Evolutionary conservation across 306 rosid genomes (phyloP).

Genomic region (Medicago arabica): DNA sequence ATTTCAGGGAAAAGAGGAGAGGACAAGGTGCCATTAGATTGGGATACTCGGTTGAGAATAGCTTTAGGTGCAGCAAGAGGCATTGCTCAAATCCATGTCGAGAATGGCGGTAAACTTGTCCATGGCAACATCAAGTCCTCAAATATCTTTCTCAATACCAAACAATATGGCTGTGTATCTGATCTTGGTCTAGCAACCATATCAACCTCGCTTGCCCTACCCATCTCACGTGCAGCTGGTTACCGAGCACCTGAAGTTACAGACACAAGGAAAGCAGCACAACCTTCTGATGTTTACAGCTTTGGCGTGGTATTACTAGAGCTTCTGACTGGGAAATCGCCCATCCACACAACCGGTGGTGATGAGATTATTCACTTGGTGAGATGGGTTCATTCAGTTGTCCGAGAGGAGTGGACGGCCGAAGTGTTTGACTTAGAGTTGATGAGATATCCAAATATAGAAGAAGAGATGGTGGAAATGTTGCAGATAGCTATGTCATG

Average conservation of each 20-base stretch:
- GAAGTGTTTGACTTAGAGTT: conserved; percentile 92
- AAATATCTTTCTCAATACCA: conserved; percentile 71
- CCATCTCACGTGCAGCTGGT: conserved; percentile 89
- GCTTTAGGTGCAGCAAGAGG: conserved; percentile 93
- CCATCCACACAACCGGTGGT: conserved; percentile 82
- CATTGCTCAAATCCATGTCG: conserved; percentile 70
- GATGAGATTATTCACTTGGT: conserved; percentile 91
- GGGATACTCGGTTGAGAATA: conserved; percentile 81
- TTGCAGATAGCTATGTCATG: conserved; percentile 91
- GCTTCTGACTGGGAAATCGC: conserved; percentile 89
- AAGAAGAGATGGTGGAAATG: conserved; percentile 98
- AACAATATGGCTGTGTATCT: conserved; percentile 75
- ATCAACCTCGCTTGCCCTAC: conserved; percentile 74
- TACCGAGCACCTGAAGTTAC: conserved; percentile 93
- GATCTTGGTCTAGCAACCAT: conserved; percentile 81
- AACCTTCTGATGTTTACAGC: conserved; percentile 85
- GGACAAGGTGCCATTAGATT: conserved; percentile 70
- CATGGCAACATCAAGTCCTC: conserved; percentile 87
- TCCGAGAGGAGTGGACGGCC: conserved; percentile 94
- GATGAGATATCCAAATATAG: conserved; percentile 83
- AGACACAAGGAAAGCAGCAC: conserved; percentile 84
- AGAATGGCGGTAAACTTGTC: conserved; percentile 76
- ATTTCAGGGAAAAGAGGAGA: conserved; percentile 83
- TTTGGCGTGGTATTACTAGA: conserved; percentile 91
- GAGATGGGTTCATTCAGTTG: conserved; percentile 97